Base-by-base conservation (phyloP, 2,329 filamentous ascomycete species). In the Sporothrix dimorphospora region DNA sequence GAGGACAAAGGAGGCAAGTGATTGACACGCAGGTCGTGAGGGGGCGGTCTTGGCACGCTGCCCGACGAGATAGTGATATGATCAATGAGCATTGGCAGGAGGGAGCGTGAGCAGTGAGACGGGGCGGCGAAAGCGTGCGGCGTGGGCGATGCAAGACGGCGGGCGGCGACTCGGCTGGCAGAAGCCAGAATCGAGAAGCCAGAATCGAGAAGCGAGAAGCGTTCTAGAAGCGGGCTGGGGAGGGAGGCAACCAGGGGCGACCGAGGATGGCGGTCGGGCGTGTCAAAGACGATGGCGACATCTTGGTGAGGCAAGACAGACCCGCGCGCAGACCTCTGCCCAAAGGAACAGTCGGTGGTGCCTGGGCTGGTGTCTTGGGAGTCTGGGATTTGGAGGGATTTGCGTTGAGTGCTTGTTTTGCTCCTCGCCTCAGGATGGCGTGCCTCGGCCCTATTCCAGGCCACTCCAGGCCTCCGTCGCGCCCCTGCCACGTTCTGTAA, bases 371-470 rank as follows among this genome's bases (percentile, higher is more conserved):
- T n/a, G 11, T 24, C n/a, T 53, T 53, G 49, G 12, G 57, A 11
- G n/a, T 34, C 57, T 42, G 57, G 57, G 57, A 63, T 63, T 63
- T 63, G 34, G 57, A 40, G n/a, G 57, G 30, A 61, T 40, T 61
- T 61, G 19, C 57, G 3, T 40, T n/a, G 30, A 40, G 4, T 63
- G 34, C 5, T 27, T 11, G 53, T 40, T 40, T 61, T 61, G 30
- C 57, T 57, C 34, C 21, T 24, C 38, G 55, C 27, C 55, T 34
- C 16, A 12, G 27, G 30, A 65, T 65, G 38, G 38, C 59, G 59
- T 65, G 38, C 59, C 38, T 65, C 61, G 40, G 61, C 61, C 61
- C 59, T 42, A 24, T 47, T 65, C 14, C 40, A 65, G 21, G 38
- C 16, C 21, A 30, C 40, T 47, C 61, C 61, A 65, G 40, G 61